These are phyloP conservation scores for Luzula sylvatica DNA, from an alignment of 176 grass and related monocot species.

Conservation along the genomic window DNA sequence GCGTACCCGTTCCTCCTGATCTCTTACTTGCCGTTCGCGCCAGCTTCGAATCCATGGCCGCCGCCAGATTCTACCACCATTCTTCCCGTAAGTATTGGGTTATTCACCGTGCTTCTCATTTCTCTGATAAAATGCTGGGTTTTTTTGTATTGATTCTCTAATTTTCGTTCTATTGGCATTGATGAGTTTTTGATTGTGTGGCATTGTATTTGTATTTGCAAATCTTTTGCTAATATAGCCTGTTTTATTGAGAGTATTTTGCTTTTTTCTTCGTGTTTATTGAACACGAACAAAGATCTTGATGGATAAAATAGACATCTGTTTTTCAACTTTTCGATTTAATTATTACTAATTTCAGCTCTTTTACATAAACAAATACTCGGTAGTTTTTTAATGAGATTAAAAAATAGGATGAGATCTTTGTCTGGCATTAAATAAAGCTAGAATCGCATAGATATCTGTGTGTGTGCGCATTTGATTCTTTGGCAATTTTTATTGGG, in stretches of 20 bases:
- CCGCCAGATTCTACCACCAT: slow-evolving; percentile 44
- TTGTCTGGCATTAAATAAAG: slow-evolving; percentile 16
- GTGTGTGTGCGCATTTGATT: slow-evolving; percentile 17
- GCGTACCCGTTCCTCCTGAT: slow-evolving; percentile 67
- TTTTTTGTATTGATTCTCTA: slow-evolving; percentile 32
- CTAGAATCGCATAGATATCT: slow-evolving; percentile 15
- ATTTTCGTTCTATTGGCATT: background rate
- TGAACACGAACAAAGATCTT: background rate
- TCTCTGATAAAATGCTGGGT: slow-evolving; percentile 44
- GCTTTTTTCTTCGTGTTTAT: too few species aligned
- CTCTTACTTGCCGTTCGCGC: slow-evolving; percentile 62
- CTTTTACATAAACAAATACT: too few species aligned
- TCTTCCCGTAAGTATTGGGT: slow-evolving; percentile 29
- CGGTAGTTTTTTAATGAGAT: background rate
- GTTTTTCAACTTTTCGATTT: background rate
- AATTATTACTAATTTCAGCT: slow-evolving; percentile 2
- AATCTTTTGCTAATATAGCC: background rate
- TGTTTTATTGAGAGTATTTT: too few species aligned
- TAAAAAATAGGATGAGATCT: slow-evolving; percentile 12
- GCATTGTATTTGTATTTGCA: background rate
- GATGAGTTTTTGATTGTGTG: too few species aligned
- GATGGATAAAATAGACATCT: background rate
- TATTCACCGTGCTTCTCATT: background rate
- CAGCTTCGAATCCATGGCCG: slow-evolving; percentile 51
- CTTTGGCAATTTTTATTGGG: slow-evolving; percentile 2